phyloP scores from a whole-genome alignment of 257 asterid genomes.

The Petunia secreta region DNA sequence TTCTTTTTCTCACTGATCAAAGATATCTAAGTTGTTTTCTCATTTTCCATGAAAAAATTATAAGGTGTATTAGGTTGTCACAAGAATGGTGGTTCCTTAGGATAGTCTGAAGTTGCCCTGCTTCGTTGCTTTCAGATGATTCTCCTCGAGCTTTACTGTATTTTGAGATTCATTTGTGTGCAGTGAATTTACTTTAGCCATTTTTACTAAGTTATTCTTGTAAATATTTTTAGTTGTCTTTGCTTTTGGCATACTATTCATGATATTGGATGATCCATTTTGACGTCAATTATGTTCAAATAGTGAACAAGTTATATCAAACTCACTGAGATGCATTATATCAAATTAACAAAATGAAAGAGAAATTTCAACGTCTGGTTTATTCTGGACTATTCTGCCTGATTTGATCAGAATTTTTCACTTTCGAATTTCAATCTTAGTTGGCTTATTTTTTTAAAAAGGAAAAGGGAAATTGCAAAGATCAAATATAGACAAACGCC shows the following conservation, averaged over 20 bases:
- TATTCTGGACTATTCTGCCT: no score
- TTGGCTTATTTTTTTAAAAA: no score
- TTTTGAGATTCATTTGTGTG: neutral
- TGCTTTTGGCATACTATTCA: neutral
- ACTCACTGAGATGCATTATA: no score
- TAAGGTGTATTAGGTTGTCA: neutral
- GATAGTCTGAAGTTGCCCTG: neutral
- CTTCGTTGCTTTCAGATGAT: neutral
- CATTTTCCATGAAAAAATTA: neutral
- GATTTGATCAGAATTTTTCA: no score
- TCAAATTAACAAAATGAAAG: no score
- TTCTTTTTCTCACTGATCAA: neutral
- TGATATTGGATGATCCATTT: neutral
- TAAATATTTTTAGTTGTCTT: no score
- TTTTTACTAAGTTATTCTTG: neutral
- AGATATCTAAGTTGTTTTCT: neutral
- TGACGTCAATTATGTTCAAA: neutral
- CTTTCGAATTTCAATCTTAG: no score
- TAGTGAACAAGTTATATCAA: neutral
- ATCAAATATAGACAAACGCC: no score
- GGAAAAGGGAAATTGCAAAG: no score
- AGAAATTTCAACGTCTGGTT: no score
- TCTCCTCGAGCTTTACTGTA: neutral
- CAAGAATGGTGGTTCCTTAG: neutral
- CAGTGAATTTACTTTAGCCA: neutral